phyloP scores from a whole-genome alignment of 345 rosid genomes.

The Lagerstroemia speciosa region DNA sequence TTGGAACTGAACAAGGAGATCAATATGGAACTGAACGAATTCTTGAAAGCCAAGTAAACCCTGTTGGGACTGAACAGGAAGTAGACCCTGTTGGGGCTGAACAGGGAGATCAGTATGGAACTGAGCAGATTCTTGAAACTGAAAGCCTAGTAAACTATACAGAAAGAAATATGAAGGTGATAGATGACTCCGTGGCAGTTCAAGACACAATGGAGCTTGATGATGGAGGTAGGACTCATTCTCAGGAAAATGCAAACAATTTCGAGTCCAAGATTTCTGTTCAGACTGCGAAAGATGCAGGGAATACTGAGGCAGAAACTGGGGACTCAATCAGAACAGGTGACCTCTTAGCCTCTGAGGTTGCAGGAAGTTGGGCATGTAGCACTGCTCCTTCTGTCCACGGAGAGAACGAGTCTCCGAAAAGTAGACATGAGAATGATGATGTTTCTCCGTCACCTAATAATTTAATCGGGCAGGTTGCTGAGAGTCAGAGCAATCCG shows the following conservation, averaged over 20 bases:
- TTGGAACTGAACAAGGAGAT: conserved; percentile 21
- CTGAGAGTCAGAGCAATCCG: conserved; percentile 54
- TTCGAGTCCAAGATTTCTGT: conserved; percentile 25
- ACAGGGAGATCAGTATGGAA: conserved; percentile 10
- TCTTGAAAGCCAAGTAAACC: conserved; percentile 48
- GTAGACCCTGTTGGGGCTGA: conserved; percentile 18
- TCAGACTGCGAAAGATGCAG: conserved; percentile 28
- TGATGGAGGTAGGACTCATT: conserved; percentile 23
- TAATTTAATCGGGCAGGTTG: conserved; percentile 36
- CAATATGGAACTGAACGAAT: conserved; percentile 44
- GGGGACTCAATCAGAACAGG: conserved; percentile 57
- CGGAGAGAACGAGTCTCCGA: conserved; percentile 62
- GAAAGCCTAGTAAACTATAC: conserved; percentile 49
- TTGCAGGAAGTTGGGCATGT: conserved; percentile 78
- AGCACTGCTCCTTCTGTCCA: conserved; percentile 78
- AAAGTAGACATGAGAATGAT: conserved; percentile 35
- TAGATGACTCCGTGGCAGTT: conserved; percentile 13
- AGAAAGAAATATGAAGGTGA: conserved; percentile 15
- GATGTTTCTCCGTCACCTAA: conserved; percentile 21
- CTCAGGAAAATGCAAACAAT: conserved; percentile 13
- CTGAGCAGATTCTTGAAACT: conserved; percentile 73
- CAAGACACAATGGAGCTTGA: conserved; percentile 78
- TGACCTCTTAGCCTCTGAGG: conserved; percentile 85
- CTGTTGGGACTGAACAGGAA: conserved; percentile 1
- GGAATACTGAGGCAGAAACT: conserved; percentile 64